A percentile compares a stretch with the other conserved stretches of the same genome.
These are phyloP conservation scores for Boletus reticulatus DNA, from an alignment of 768 basidiomycete genomes.

Conservation along the genomic window DNA sequence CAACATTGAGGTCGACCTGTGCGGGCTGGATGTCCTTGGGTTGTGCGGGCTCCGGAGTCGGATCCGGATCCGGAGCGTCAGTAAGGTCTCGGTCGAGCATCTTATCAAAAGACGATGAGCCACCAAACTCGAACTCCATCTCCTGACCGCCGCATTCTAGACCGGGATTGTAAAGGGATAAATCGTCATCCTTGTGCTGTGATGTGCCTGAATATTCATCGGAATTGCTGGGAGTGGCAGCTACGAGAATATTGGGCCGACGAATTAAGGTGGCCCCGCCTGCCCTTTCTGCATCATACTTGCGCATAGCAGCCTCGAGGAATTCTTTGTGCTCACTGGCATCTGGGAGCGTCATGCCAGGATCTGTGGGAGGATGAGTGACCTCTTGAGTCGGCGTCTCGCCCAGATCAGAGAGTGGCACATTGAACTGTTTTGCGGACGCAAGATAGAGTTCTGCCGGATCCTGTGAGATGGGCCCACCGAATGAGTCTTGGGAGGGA, in stretches of 20 bases:
- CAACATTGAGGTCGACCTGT: slow-evolving; percentile 3
- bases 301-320: slow-evolving; percentile 22
- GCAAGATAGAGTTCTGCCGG: slow-evolving; percentile 46
- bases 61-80: slow-evolving; percentile 24
- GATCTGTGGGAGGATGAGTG: slow-evolving; percentile 35
- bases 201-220: slow-evolving; percentile 25
- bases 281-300: slow-evolving; percentile 25
- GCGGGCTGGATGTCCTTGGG: slow-evolving; percentile 2
- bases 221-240: slow-evolving; percentile 49
- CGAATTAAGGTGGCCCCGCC: slow-evolving; percentile 5
- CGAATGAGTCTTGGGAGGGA: slow-evolving; percentile 64
- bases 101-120: slow-evolving; percentile 41
- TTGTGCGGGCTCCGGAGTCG: slow-evolving; percentile 21
- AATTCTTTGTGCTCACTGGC: slow-evolving; percentile 35
- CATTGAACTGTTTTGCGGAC: slow-evolving; percentile 46
- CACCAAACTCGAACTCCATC: slow-evolving; percentile 36
- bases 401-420: slow-evolving; percentile 59
- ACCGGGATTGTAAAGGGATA: slow-evolving; percentile 9
- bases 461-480: slow-evolving; percentile 47
- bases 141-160: slow-evolving; percentile 19
- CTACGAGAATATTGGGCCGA: slow-evolving; percentile 41
- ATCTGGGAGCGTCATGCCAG: slow-evolving; percentile 49
- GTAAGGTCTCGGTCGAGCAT: slow-evolving; percentile 35
- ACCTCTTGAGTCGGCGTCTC: slow-evolving; percentile 30
- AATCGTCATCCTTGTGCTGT: slow-evolving; percentile 10